phyloP scores from a whole-genome alignment of 1,284 basidiomycete species.

The Coriolopsis trogii region DNA sequence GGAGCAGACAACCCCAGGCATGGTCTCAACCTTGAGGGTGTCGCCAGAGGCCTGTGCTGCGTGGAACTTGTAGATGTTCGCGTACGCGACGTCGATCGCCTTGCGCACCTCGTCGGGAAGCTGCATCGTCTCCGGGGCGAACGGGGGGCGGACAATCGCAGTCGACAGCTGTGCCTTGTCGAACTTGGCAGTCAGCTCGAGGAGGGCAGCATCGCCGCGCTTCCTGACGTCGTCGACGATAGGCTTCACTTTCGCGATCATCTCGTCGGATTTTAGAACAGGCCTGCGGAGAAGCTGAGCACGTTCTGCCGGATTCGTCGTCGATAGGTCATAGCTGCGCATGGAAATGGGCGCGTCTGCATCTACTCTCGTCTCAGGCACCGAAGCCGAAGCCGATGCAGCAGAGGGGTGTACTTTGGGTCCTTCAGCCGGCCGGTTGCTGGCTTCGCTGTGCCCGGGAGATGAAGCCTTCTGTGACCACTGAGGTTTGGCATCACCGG shows the following conservation, averaged over 20 bases:
- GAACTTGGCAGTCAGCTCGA: slow-evolving; percentile 92
- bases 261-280: slow-evolving; percentile 90
- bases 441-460: slow-evolving; percentile 19
- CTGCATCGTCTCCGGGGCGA: slow-evolving; percentile 58
- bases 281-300: slow-evolving; percentile 84
- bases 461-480: slow-evolving; percentile 51
- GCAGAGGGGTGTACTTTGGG: slow-evolving; percentile 20
- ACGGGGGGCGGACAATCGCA: slow-evolving; percentile 71
- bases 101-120: slow-evolving; percentile 67
- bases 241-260: slow-evolving; percentile 94
- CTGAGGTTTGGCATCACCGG: slow-evolving; percentile 93
- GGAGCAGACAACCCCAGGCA: slow-evolving; percentile 96
- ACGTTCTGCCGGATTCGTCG: slow-evolving; percentile 59
- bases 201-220: slow-evolving; percentile 86
- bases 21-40: slow-evolving; percentile 89
- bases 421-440: slow-evolving; percentile 31
- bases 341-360: slow-evolving; percentile 65
- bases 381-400: slow-evolving; percentile 31
- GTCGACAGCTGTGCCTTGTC: slow-evolving; percentile 76
- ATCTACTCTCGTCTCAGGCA: slow-evolving; percentile 27
- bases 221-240: slow-evolving; percentile 89
- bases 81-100: slow-evolving; percentile 93
- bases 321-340: slow-evolving; percentile 69
- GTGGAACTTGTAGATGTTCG: slow-evolving; percentile 92
- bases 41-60: slow-evolving; percentile 77